These are phyloP conservation scores for Cercospora sp. DNA, from an alignment of 2,329 filamentous ascomycete genomes.

Conservation along the genomic window DNA sequence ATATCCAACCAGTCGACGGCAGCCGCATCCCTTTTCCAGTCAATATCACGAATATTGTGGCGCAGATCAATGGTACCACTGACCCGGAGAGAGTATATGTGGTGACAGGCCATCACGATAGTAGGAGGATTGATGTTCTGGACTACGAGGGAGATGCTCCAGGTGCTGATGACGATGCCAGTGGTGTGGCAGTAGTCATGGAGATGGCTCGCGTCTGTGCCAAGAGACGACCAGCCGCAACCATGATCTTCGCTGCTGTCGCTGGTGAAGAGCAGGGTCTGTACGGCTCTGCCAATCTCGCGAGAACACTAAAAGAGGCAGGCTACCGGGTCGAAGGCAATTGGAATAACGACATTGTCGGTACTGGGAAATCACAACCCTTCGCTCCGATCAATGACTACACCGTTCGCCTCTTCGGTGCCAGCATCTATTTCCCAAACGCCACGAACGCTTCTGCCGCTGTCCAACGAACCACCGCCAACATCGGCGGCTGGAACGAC, in stretches of 20 bases:
- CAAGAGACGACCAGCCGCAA: slow-evolving; percentile 49
- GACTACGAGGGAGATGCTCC: slow-evolving; percentile 57
- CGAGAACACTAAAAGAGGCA: slow-evolving; percentile 54
- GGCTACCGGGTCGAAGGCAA: slow-evolving; percentile 59
- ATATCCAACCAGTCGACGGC: slow-evolving; percentile 51
- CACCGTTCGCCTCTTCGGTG: slow-evolving; percentile 57
- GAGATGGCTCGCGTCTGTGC: slow-evolving; percentile 58
- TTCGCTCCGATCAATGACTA: slow-evolving; percentile 39
- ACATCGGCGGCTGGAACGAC: slow-evolving; percentile 57
- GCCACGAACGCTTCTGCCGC: slow-evolving; percentile 44
- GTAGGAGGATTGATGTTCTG: slow-evolving; percentile 52
- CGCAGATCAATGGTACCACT: slow-evolving; percentile 53
- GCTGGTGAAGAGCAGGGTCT: slow-evolving; percentile 61
- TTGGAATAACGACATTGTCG: slow-evolving; percentile 61
- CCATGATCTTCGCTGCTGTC: slow-evolving; percentile 59
- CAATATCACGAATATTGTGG: slow-evolving; percentile 56
- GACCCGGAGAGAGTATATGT: slow-evolving; percentile 55
- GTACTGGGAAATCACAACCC: slow-evolving; percentile 48
- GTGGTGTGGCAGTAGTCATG: slow-evolving; percentile 57
- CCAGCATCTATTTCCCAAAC: slow-evolving; percentile 48
- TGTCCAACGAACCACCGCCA: slow-evolving; percentile 44
- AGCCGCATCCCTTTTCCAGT: slow-evolving; percentile 54
- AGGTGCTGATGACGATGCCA: slow-evolving; percentile 61
- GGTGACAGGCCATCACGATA: slow-evolving; percentile 59
- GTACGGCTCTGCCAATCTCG: slow-evolving; percentile 55